Percentiles rank a stretch among this genome's conserved stretches.
Conservation (phyloP, 306 rosid species). For the Pterocarpus santalinus region DNA sequence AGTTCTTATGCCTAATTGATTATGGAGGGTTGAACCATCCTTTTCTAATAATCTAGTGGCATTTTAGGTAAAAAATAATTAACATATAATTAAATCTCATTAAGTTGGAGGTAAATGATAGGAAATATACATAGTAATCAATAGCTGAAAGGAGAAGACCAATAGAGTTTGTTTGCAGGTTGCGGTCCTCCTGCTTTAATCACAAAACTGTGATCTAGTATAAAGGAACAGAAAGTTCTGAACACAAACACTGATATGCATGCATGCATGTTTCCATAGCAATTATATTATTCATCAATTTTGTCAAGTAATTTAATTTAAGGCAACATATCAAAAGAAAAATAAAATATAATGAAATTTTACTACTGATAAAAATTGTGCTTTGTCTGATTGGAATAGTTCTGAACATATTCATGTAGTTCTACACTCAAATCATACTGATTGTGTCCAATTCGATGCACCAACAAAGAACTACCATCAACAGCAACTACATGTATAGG, state of each 20-base stretch:
- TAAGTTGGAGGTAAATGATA: neutral
- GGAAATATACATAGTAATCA: neutral
- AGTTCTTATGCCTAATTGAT: too few species aligned
- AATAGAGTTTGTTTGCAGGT: neutral
- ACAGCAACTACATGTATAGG: too few species aligned
- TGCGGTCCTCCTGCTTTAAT: neutral
- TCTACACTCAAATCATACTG: neutral
- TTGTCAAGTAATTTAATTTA: neutral
- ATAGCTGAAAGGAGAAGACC: neutral
- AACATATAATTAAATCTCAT: neutral
- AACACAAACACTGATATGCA: too few species aligned
- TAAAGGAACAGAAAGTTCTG: neutral
- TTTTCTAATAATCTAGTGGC: neutral
- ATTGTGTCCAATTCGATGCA: too few species aligned
- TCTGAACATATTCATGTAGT: neutral
- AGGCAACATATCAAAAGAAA: neutral
- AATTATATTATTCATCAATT: neutral
- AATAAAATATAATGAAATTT: neutral
- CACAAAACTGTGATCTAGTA: neutral
- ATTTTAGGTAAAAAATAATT: neutral
- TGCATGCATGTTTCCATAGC: neutral
- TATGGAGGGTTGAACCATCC: neutral
- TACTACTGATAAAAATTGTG: neutral
- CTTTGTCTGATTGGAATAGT: too few species aligned
- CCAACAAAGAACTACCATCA: too few species aligned